phyloP scores from a whole-genome alignment of 2,329 filamentous ascomycete genomes.

The Verticillium albo-atrum region DNA sequence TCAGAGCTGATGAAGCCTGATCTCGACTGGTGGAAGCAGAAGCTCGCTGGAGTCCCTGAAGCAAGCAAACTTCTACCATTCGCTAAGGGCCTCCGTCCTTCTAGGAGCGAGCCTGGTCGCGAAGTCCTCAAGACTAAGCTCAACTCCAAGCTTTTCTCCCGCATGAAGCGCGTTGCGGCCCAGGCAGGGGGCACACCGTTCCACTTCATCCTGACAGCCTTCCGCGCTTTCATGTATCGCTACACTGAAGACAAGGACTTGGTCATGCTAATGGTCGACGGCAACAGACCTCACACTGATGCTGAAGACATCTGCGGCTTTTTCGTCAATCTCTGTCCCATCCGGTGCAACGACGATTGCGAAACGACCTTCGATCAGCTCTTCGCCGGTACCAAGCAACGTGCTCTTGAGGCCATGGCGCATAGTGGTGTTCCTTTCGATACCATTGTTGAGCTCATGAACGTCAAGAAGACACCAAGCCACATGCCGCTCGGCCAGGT shows the following conservation, averaged over 20 bases:
- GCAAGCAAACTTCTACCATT: constrained; percentile 17
- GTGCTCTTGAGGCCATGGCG: constrained; percentile 16
- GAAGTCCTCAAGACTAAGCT: constrained; percentile 15
- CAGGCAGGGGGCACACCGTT: constrained; percentile 16
- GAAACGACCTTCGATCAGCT: constrained; percentile 17
- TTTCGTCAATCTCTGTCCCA: constrained; percentile 19
- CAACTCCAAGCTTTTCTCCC: constrained; percentile 14
- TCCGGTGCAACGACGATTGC: constrained; percentile 17
- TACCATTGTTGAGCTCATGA: constrained; percentile 16
- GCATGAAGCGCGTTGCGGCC: constrained; percentile 19
- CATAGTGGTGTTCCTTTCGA: constrained; percentile 18
- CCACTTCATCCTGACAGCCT: constrained; percentile 20
- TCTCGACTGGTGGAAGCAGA: constrained; percentile 18
- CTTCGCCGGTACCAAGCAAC: constrained; percentile 15
- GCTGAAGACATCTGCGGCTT: constrained; percentile 17
- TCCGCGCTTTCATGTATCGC: constrained; percentile 18
- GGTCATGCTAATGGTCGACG: constrained; percentile 18
- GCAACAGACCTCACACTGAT: constrained; percentile 17
- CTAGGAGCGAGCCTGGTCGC: constrained; percentile 13
- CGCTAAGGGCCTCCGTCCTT: constrained; percentile 14
- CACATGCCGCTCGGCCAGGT: constrained; percentile 19
- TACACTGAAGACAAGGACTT: constrained; percentile 19
- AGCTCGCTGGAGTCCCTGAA: constrained; percentile 13
- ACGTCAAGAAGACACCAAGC: constrained; percentile 15
- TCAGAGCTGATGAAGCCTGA: constrained; percentile 17